These are phyloP conservation scores for Aspergillus hortae DNA, from an alignment of 2,329 filamentous ascomycete species.

Conservation along the genomic window DNA sequence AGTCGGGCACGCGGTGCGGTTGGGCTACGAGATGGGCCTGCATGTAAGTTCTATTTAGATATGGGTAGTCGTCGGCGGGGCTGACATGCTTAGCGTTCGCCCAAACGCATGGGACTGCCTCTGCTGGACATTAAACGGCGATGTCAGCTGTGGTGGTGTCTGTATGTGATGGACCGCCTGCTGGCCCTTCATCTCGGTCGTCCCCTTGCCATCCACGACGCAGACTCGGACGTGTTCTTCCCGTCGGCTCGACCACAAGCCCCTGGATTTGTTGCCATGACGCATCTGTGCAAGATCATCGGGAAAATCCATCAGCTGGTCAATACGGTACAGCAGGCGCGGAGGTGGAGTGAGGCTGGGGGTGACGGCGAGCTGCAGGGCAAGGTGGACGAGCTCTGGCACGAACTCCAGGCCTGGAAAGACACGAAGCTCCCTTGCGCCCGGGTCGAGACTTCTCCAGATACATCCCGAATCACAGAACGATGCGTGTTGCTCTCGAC, in stretches of 20 bases:
- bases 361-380: neutral
- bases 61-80: neutral
- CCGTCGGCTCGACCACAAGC: constrained; percentile 4
- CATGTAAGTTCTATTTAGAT: neutral
- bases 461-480: neutral
- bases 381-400: constrained; percentile 2
- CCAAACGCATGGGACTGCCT: constrained; percentile 6
- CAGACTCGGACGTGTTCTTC: constrained; percentile 7
- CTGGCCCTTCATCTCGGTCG: constrained; percentile 4
- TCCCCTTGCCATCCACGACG: constrained; percentile 5
- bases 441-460: neutral
- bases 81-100: constrained; percentile 1
- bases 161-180: constrained; percentile 7
- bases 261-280: constrained; percentile 7
- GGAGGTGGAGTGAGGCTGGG: neutral
- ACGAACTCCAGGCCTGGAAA: constrained; percentile 2
- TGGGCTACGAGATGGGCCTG: constrained; percentile 6
- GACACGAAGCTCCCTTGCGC: neutral
- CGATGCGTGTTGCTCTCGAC: constrained; percentile 4
- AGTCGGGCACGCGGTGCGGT: constrained; percentile 1
- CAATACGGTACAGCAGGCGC: neutral
- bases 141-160: constrained; percentile 10
- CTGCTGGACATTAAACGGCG: constrained; percentile 4
- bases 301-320: constrained; percentile 1
- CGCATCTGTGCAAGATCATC: constrained; percentile 4